Base-by-base conservation (phyloP, 768 basidiomycete genomes). In the Mycena belliarum region DNA sequence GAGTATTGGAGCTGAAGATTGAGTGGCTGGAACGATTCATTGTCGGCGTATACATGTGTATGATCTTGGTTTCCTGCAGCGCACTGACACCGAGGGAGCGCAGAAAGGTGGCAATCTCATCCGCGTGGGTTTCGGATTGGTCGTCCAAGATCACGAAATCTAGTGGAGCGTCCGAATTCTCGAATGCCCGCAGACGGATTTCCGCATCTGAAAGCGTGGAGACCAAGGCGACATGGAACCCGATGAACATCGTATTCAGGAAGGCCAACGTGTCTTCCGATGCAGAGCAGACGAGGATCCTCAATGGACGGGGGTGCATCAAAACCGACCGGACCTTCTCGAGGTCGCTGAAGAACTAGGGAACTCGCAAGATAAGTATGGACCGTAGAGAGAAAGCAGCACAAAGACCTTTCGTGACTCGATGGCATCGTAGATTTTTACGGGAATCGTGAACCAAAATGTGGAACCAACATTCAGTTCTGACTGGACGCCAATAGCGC, bases 371-470 rank as follows among this genome's bases (percentile, higher is more conserved):
- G 48, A 15, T 60, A 20, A 52, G 43, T 20, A 61, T 50, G 41
- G 45, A 46, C n/a, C 28, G 37, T 10, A 35, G 45, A 21, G 24
- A 37, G 41, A 42, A 52, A 29, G 8, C 21, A 32, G 23, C 40
- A 35, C 15, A 21, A 60, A n/a, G n/a, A 84, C 86, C 76, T 82
- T 82, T 56, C 75, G 73, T 15, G 85, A 82, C 59, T 88, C 86
- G 24, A 78, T 78, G 1, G 81, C 77, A 29, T 79, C 73, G 65
- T 78, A 82, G 15, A 83, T 72, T 62, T 81, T 85, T 24, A 86
- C 84, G 1, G 88, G 88, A 38, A 91, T 82, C 1, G 82, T 86
- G 68, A 89, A 91, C 84, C 85, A 88, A 66, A 91, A 91, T 60
- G 75, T 79, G 4, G 87, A 88, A 4, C 89, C 88, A 44, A 79